Evolutionary conservation across 345 rosid genomes (phyloP).

Genomic region (Mallotus nudiflorus): DNA sequence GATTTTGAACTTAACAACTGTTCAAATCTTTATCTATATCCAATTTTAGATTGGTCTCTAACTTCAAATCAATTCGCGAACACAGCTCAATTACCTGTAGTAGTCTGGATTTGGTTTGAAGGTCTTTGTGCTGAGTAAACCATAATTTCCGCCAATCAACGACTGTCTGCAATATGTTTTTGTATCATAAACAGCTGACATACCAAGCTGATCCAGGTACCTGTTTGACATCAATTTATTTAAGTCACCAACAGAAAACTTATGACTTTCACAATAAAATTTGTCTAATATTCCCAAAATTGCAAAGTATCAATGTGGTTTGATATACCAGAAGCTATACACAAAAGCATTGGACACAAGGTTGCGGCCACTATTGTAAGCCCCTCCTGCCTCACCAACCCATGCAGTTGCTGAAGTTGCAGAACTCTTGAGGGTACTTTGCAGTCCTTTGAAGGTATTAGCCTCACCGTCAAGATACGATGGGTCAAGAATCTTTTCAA

Average conservation of each 20-base stretch:
- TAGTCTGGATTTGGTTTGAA: slow-evolving; percentile 92
- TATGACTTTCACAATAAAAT: not conserved
- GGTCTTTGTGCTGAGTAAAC: slow-evolving; percentile 71
- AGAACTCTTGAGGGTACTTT: slow-evolving; percentile 50
- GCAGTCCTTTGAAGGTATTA: slow-evolving; percentile 50
- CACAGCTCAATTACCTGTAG: slow-evolving; percentile 39
- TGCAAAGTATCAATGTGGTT: slow-evolving; percentile 46
- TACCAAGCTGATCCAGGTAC: slow-evolving; percentile 93
- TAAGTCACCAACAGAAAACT: not conserved
- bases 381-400: slow-evolving; percentile 98
- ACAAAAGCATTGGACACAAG: slow-evolving; percentile 84
- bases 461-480: slow-evolving; percentile 59
- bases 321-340: slow-evolving; percentile 80
- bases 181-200: slow-evolving; percentile 65
- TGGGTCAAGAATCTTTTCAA: slow-evolving; percentile 79
- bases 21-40: too few species aligned
- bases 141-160: slow-evolving; percentile 85
- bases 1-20: too few species aligned
- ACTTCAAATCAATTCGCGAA: not conserved
- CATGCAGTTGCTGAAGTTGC: slow-evolving; percentile 62
- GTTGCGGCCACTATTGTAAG: slow-evolving; percentile 85
- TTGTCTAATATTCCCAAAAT: slow-evolving; percentile 58
- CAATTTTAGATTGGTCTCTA: too few species aligned
- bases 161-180: slow-evolving; percentile 94
- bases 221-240: slow-evolving; percentile 37